A percentile compares a stretch with the other conserved stretches of the same genome.
phyloP scores from a whole-genome alignment of 202 grass and related monocot genomes.

The Setaria viridis region DNA sequence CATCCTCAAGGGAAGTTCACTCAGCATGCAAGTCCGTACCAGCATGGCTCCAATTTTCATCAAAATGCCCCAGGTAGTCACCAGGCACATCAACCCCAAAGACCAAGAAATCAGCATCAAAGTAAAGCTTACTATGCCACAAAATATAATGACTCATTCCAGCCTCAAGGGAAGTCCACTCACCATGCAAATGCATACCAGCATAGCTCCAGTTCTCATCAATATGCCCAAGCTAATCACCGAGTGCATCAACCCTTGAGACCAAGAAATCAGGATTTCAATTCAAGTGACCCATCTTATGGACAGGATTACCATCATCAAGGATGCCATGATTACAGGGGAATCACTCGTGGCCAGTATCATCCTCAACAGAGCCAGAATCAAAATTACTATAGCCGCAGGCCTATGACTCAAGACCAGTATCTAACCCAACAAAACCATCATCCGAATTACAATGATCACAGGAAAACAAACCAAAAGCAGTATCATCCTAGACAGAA shows the following conservation, averaged over 20 bases:
- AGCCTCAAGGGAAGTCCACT: constrained; percentile 14
- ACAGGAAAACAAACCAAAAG: not conserved
- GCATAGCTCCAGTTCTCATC: constrained; percentile 2
- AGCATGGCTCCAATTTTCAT: constrained; percentile 9
- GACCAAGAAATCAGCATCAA: constrained; percentile 20
- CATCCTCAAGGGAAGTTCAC: constrained; percentile 10
- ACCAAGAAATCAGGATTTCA: constrained; percentile 31
- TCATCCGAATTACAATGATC: not conserved
- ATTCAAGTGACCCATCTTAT: constrained; percentile 13
- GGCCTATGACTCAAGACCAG: constrained; percentile 16
- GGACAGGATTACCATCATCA: constrained; percentile 18
- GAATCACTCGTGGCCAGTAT: not conserved
- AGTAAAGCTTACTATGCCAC: not conserved
- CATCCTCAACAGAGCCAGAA: not conserved
- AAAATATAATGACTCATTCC: not conserved
- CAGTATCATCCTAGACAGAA: constrained; percentile 23
- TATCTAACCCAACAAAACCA: constrained; percentile 26
- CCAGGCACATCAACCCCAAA: constrained; percentile 9
- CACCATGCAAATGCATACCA: constrained; percentile 15
- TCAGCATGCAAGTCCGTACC: not conserved
- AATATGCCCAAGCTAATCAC: not conserved
- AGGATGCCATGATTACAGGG: not conserved
- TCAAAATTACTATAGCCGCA: not conserved
- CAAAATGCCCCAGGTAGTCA: not conserved
- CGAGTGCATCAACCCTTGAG: constrained; percentile 20